These are phyloP conservation scores for Lachancea quebecensis DNA, from an alignment of 805 yeast species.

Conservation along the genomic window DNA sequence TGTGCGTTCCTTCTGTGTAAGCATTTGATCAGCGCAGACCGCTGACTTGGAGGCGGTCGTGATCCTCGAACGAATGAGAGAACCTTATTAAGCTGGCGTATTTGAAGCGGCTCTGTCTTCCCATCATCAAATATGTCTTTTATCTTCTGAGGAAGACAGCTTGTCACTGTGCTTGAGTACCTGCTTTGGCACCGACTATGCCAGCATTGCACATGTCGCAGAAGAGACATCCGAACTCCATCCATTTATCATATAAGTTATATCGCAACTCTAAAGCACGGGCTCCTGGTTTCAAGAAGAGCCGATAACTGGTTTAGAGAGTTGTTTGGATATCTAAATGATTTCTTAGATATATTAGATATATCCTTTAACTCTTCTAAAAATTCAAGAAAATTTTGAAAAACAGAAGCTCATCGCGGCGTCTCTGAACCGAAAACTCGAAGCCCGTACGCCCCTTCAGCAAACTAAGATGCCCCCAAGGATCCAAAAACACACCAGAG, in stretches of 20 bases:
- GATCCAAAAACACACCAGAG: constrained; percentile 32
- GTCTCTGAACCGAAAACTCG: neutral
- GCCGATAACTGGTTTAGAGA: too few relatives aligned
- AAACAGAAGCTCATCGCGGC: neutral
- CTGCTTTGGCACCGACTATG: neutral
- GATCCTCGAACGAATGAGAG: constrained; percentile 1
- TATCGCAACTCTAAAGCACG: neutral
- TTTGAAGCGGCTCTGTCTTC: neutral
- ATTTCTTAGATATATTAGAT: too few relatives aligned
- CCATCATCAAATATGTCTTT: neutral
- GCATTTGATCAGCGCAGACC: constrained; percentile 12
- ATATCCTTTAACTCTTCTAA: too few relatives aligned
- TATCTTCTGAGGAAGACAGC: constrained; percentile 1
- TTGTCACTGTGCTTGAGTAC: neutral
- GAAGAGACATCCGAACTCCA: neutral
- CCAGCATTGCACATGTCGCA: neutral
- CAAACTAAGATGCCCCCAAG: constrained; percentile 4
- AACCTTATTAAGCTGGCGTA: neutral
- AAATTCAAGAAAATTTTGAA: neutral
- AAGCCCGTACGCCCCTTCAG: neutral
- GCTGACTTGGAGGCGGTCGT: neutral
- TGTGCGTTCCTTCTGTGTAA: constrained; percentile 16
- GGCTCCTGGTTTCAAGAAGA: neutral
- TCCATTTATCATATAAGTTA: constrained; percentile 2
- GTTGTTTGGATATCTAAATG: too few relatives aligned